phyloP scores from a whole-genome alignment of 148 eudicot species.

The Chenopodium berlandieri region DNA sequence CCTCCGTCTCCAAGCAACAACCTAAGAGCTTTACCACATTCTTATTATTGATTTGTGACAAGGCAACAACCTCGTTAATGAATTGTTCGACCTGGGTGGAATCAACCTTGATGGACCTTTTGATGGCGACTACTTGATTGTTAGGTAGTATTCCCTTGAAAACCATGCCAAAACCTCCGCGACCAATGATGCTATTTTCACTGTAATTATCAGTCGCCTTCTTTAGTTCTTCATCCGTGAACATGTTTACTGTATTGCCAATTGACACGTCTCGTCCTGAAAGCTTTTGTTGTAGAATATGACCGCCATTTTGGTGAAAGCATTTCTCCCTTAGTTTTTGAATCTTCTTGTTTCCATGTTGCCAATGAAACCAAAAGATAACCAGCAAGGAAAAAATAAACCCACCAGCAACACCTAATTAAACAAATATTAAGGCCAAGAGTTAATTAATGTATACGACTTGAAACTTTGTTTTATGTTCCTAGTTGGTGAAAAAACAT shows the following conservation, averaged over 20 bases:
- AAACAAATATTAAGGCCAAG: too few species aligned
- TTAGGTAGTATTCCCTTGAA: slow-evolving; percentile 4
- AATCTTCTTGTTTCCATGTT: background rate
- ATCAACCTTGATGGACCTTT: slow-evolving; percentile 14
- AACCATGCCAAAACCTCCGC: slow-evolving; percentile 26
- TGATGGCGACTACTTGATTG: slow-evolving; percentile 23
- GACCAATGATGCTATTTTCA: slow-evolving; percentile 15
- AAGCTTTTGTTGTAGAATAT: background rate
- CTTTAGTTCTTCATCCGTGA: slow-evolving; percentile 14
- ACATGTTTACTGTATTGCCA: background rate
- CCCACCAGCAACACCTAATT: background rate
- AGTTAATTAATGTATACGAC: too few species aligned
- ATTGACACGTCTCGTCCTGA: background rate
- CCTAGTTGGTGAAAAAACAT: too few species aligned
- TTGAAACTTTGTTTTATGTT: too few species aligned
- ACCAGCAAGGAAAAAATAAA: background rate
- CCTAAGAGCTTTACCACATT: too few species aligned
- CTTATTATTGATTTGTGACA: too few species aligned
- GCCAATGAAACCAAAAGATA: slow-evolving; percentile 2
- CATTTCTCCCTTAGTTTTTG: slow-evolving; percentile 7
- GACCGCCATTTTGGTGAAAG: slow-evolving; percentile 25
- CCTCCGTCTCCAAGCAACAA: too few species aligned
- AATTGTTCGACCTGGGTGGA: background rate
- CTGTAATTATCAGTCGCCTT: slow-evolving; percentile 23
- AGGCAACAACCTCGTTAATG: too few species aligned